Percentiles rank a stretch among this genome's conserved stretches.
phyloP scores from a whole-genome alignment of 2,329 filamentous ascomycete species.

The Cercospora beticola region DNA sequence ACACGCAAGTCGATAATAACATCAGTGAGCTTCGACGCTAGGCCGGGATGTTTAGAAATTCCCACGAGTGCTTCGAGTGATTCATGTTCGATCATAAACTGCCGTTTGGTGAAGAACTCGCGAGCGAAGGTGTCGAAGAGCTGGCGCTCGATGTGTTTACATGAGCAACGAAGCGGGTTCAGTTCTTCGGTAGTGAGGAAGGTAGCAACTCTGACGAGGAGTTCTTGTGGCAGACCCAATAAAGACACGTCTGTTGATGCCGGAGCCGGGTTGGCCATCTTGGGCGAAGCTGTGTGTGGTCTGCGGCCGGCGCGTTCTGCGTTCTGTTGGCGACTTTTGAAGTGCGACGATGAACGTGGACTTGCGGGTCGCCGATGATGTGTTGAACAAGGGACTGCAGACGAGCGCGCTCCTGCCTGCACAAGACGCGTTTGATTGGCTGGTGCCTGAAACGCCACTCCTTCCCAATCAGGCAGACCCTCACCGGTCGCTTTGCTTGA shows the following conservation, averaged over 20 bases:
- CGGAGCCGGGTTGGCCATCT: not conserved
- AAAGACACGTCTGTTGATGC: not conserved
- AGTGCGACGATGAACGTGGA: not conserved
- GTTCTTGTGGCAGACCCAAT: conserved; percentile 51
- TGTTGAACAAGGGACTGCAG: not conserved
- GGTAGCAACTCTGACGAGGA: conserved; percentile 57
- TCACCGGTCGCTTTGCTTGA: conserved; percentile 1
- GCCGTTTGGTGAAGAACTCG: conserved; percentile 65
- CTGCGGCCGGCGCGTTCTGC: not conserved
- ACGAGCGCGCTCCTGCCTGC: not conserved
- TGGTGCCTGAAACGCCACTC: conserved; percentile 1
- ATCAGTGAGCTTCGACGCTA: conserved; percentile 45
- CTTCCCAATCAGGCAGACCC: conserved; percentile 2
- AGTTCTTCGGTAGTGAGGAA: conserved; percentile 58
- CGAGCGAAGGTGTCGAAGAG: conserved; percentile 58
- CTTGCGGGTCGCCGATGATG: conserved; percentile 2
- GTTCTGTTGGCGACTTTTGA: not conserved
- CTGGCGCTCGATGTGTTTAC: conserved; percentile 54
- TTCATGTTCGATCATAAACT: conserved; percentile 62
- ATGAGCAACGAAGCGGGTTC: conserved; percentile 52
- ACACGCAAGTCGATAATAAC: conserved; percentile 53
- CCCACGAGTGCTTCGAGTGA: conserved; percentile 56
- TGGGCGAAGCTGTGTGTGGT: not conserved
- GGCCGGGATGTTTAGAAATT: conserved; percentile 42
- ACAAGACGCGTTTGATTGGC: not conserved